Percentiles rank a stretch among this genome's conserved stretches.
These are phyloP conservation scores for Rhododendron mucronatum DNA, from an alignment of 148 eudicot genomes.

Conservation along the genomic window DNA sequence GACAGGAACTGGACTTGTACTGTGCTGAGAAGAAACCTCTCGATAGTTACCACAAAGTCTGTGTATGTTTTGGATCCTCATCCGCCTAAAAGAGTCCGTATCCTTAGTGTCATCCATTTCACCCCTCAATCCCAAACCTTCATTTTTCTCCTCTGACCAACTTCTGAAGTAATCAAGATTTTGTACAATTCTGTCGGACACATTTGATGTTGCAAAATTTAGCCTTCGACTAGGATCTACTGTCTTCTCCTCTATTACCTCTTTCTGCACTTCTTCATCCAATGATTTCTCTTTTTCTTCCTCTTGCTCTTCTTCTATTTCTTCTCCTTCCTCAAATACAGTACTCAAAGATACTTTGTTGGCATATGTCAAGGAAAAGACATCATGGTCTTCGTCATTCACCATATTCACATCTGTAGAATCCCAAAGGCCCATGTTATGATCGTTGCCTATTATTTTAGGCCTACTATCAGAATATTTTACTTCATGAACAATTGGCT, in stretches of 20 bases:
- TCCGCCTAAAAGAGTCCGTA: conserved; percentile 39
- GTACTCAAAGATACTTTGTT: conserved; percentile 65
- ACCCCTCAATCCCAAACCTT: neutral
- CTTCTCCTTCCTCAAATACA: conserved; percentile 87
- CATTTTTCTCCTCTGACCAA: conserved; percentile 8
- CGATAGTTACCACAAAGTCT: conserved; percentile 85
- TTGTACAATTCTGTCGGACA: neutral
- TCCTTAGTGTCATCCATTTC: conserved; percentile 17
- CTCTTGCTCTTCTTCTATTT: conserved; percentile 40
- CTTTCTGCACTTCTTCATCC: conserved; percentile 80
- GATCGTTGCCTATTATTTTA: conserved; percentile 5
- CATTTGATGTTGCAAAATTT: conserved; percentile 1
- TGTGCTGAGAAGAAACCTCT: conserved; percentile 58
- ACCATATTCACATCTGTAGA: neutral
- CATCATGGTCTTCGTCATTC: conserved; percentile 14
- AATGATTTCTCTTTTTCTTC: conserved; percentile 26
- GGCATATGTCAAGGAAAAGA: conserved; percentile 18
- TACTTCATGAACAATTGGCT: conserved; percentile 33
- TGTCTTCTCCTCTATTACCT: conserved; percentile 80
- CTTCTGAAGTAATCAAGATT: conserved; percentile 14
- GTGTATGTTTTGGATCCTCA: conserved; percentile 74
- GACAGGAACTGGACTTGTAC: conserved; percentile 22
- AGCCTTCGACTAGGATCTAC: conserved; percentile 15
- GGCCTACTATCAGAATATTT: conserved; percentile 28
- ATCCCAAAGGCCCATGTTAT: conserved; percentile 9